Conservation (phyloP, 2,329 filamentous ascomycete genomes). For the Capronia epimyces region DNA sequence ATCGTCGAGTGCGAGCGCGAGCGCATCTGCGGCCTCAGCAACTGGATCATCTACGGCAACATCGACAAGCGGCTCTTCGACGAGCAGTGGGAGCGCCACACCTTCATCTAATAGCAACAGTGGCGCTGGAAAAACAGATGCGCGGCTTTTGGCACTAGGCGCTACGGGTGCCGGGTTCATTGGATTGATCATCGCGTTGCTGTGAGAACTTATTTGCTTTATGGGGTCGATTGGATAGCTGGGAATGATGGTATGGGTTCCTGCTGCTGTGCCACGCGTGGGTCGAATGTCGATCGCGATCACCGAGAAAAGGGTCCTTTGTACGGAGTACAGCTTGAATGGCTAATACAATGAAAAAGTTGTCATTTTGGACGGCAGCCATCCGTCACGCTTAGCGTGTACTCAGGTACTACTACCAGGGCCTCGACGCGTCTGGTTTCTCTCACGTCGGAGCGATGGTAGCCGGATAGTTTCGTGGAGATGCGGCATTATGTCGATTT, state of each 20-base stretch:
- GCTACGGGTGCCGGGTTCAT: constrained; percentile 12
- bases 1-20: constrained; percentile 7
- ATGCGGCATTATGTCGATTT: neutral
- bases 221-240: neutral
- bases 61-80: neutral
- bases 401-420: no score
- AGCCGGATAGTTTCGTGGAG: neutral
- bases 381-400: no score
- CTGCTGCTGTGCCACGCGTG: neutral
- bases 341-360: neutral
- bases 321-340: no score
- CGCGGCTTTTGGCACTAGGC: constrained; percentile 1
- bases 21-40: constrained; percentile 6
- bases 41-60: constrained; percentile 1
- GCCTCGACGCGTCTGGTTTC: neutral
- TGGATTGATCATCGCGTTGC: constrained; percentile 3
- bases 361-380: no score
- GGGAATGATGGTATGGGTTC: neutral
- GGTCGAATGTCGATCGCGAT: no score
- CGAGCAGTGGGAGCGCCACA: constrained; percentile 4
- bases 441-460: neutral
- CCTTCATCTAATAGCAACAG: constrained; percentile 2
- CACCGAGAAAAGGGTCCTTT: no score
- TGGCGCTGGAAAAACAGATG: constrained; percentile 7
- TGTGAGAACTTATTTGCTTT: neutral